Base-by-base conservation (phyloP, 495 filamentous ascomycete species). In the Pyronema domesticum region DNA sequence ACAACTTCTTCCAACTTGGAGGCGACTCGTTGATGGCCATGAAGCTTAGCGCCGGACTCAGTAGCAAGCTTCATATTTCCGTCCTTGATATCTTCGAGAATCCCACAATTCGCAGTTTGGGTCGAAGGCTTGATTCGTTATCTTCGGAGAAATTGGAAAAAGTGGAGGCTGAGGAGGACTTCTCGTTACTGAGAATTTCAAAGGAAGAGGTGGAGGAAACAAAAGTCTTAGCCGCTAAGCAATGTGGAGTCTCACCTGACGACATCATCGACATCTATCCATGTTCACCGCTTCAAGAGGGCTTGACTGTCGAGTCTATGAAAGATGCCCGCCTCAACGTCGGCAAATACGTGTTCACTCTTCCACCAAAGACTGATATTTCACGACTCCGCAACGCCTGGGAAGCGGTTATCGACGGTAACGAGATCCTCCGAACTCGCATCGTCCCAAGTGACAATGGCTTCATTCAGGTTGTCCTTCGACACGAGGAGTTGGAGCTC, bases 21-120 rank as follows among this genome's bases (percentile, higher is more conserved):
- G 81, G 81, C 17, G 81, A 85, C 56, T 83, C 80, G 0, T 79
- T 86, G 46, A 73, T 75, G 5, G 80, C 80, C 0, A 84, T 86
- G 74, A 79, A 76, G 62, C 67, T 84, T n/a, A 40, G 79, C 15
- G 74, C 76, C 56, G 74, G 76, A 37, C 75, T 71, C 30, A 58
- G 51, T n/a, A 48, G 43, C 37, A 53, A 49, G 8, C 17, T 59
- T 11, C 52, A 45, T 18, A 15, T 59, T 15, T 37, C 57, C 9
- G 54, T 34, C 34, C 36, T 17, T 45, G 46, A 57, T 18, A 53
- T 59, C 37, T 59, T 51, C 23, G 6, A 39, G 18, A 42, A 42
- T 37, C 57, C 57, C 8, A 40, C 37, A n/a, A n/a, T n/a, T n/a
- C n/a, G n/a, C n/a, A n/a, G n/a, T n/a, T n/a, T n/a, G n/a, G n/a